These are phyloP conservation scores for Penicillium thymicola DNA, from an alignment of 2,329 filamentous ascomycete genomes.

Conservation along the genomic window DNA sequence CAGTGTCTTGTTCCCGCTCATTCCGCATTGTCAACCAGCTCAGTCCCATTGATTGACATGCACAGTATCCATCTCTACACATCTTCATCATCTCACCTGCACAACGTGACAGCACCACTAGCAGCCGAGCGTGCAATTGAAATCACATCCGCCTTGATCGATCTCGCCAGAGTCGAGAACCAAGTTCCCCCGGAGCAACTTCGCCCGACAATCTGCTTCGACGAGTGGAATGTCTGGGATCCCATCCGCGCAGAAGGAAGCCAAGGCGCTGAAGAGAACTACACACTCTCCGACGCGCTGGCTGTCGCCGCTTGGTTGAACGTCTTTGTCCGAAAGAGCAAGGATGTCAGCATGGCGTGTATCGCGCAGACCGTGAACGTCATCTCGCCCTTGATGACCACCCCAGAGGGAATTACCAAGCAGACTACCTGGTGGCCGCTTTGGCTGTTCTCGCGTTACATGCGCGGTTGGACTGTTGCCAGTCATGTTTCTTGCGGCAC, in stretches of 20 bases:
- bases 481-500: constrained; percentile 61
- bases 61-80: constrained; percentile 80
- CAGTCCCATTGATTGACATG: constrained; percentile 63
- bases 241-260: constrained; percentile 68
- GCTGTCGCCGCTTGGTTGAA: constrained; percentile 75
- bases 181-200: constrained; percentile 53
- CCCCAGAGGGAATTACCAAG: constrained; percentile 59
- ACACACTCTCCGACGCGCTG: constrained; percentile 71
- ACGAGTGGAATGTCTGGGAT: constrained; percentile 85
- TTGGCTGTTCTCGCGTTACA: constrained; percentile 65
- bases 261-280: constrained; percentile 67
- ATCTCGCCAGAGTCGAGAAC: constrained; percentile 70
- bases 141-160: constrained; percentile 65
- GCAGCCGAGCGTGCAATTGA: constrained; percentile 72
- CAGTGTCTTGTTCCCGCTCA: constrained; percentile 58
- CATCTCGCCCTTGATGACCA: constrained; percentile 73
- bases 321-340: constrained; percentile 69
- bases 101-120: constrained; percentile 61
- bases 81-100: constrained; percentile 53
- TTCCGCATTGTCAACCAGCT: constrained; percentile 39
- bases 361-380: constrained; percentile 77
- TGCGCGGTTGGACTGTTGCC: constrained; percentile 69
- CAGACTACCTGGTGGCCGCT: constrained; percentile 76
- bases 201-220: constrained; percentile 71
- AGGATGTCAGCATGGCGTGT: constrained; percentile 72